phyloP scores from a whole-genome alignment of 164 flowering plant genomes.

The Malania oleifera region DNA sequence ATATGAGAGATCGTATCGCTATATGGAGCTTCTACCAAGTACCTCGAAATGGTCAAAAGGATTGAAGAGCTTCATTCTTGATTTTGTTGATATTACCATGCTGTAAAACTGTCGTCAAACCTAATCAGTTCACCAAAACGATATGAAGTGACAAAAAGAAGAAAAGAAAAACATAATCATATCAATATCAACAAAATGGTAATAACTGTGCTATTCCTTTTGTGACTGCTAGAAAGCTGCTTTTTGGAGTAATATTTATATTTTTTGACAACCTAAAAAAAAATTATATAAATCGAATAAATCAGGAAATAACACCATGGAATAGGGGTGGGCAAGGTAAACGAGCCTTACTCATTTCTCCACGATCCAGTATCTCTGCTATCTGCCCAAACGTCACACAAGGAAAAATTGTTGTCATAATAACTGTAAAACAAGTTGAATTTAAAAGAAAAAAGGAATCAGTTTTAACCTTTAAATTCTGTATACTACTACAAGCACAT shows the following conservation, averaged over 20 bases:
- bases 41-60: too few relatives aligned
- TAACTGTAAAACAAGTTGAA: constrained; percentile 28
- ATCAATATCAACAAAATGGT: too few relatives aligned
- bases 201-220: too few relatives aligned
- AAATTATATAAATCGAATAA: neutral
- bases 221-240: too few relatives aligned
- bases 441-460: neutral
- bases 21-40: constrained; percentile 49
- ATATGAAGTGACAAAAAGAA: too few relatives aligned
- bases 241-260: too few relatives aligned
- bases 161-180: too few relatives aligned
- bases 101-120: too few relatives aligned
- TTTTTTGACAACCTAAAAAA: neutral
- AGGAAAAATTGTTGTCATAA: constrained; percentile 41
- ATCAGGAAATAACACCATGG: too few relatives aligned
- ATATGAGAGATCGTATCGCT: constrained; percentile 36
- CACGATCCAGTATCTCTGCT: constrained; percentile 48
- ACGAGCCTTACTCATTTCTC: constrained; percentile 35
- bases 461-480: neutral
- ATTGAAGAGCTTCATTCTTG: too few relatives aligned
- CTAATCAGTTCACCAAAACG: too few relatives aligned
- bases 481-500: neutral
- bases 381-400: constrained; percentile 62
- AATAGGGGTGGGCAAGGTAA: neutral
- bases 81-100: too few relatives aligned